phyloP scores from a whole-genome alignment of 768 basidiomycete genomes.

The Cystobasidium tubakii region DNA sequence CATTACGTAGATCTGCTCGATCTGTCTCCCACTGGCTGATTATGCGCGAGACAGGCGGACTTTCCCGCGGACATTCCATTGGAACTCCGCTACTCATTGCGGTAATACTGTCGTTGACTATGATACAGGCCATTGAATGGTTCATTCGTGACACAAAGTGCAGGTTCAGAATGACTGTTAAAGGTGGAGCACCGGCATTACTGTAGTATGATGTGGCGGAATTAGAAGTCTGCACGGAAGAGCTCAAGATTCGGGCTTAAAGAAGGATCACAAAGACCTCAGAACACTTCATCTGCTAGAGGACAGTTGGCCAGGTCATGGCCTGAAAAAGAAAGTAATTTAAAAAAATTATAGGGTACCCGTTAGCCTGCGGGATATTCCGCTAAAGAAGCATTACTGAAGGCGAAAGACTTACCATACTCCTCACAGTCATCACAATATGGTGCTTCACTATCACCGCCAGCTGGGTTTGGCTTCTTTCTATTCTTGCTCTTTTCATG shows the following conservation, averaged over 20 bases:
- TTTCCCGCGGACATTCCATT: too few species aligned
- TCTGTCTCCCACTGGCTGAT: too few species aligned
- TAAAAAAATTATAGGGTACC: too few species aligned
- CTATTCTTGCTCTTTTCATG: not conserved
- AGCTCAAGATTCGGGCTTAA: not conserved
- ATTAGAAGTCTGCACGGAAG: too few species aligned
- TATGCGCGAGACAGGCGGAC: too few species aligned
- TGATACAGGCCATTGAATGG: not conserved
- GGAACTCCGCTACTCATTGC: too few species aligned
- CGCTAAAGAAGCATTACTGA: slow-evolving; percentile 2
- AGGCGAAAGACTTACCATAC: not conserved
- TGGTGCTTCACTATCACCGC: slow-evolving; percentile 48
- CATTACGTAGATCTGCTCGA: slow-evolving; percentile 19
- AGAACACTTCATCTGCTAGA: slow-evolving; percentile 81
- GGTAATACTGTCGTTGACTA: not conserved
- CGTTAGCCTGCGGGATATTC: not conserved
- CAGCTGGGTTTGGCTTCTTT: not conserved
- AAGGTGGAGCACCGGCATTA: not conserved
- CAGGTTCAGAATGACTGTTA: too few species aligned
- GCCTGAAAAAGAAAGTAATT: not conserved
- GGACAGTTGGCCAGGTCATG: slow-evolving; percentile 57
- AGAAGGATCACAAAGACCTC: not conserved
- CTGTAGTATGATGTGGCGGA: too few species aligned
- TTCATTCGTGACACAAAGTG: too few species aligned
- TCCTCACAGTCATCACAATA: slow-evolving; percentile 82